A percentile compares a stretch with the other conserved stretches of the same genome.
phyloP scores from a whole-genome alignment of 106 monocot species.

The Narthecium ossifragum region DNA sequence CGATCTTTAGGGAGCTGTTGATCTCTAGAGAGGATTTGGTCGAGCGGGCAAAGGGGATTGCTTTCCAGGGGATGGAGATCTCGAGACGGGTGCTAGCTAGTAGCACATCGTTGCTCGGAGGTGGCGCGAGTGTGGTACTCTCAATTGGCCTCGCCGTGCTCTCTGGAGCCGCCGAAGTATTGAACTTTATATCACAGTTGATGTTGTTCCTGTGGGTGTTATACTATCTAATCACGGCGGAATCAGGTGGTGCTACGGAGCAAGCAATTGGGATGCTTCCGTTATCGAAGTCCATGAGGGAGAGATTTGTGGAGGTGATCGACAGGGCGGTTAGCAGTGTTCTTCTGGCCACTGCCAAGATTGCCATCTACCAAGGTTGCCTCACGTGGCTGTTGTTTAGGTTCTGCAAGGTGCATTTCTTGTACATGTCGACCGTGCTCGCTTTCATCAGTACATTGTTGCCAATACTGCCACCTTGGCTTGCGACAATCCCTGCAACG shows the following conservation, averaged over 20 bases:
- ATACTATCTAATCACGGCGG: slow-evolving; percentile 59
- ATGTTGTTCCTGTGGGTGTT: slow-evolving; percentile 68
- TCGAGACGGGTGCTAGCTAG: slow-evolving; percentile 39
- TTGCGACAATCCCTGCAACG: slow-evolving; percentile 46
- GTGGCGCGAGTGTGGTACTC: slow-evolving; percentile 42
- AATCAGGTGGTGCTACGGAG: slow-evolving; percentile 55
- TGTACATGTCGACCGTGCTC: slow-evolving; percentile 52
- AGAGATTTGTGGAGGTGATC: slow-evolving; percentile 46
- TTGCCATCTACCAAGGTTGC: slow-evolving; percentile 53
- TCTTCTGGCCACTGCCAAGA: slow-evolving; percentile 53
- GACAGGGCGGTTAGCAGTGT: slow-evolving; percentile 59
- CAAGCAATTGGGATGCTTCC: slow-evolving; percentile 53
- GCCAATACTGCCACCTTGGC: slow-evolving; percentile 48
- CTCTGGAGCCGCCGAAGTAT: slow-evolving; percentile 55
- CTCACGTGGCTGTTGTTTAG: slow-evolving; percentile 62
- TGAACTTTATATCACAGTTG: slow-evolving; percentile 57
- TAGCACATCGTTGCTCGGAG: slow-evolving; percentile 39
- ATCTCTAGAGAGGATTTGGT: slow-evolving; percentile 51
- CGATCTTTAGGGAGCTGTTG: slow-evolving; percentile 44
- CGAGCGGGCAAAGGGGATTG: slow-evolving; percentile 43
- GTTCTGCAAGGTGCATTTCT: slow-evolving; percentile 53
- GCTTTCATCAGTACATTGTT: slow-evolving; percentile 42
- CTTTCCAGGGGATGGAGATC: slow-evolving; percentile 47
- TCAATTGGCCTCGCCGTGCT: slow-evolving; percentile 26
- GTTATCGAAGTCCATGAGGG: slow-evolving; percentile 29